Evolutionary conservation across 2,329 filamentous ascomycete species (phyloP).

Genomic region (Dactylellina sp.): DNA sequence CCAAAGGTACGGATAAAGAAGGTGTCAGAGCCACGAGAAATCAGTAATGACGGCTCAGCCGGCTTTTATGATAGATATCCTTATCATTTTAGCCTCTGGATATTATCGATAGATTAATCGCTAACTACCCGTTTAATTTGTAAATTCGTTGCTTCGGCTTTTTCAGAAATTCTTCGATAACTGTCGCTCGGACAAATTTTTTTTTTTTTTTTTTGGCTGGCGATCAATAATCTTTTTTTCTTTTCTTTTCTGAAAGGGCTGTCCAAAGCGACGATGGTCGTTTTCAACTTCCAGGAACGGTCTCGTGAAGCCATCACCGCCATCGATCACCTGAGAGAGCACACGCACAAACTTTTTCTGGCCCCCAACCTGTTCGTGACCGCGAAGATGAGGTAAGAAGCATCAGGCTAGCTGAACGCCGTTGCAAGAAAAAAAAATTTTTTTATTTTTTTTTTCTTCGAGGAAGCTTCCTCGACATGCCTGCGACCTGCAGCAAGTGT

Average conservation of each 20-base stretch:
- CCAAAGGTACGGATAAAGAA: conserved; percentile 42
- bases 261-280: conserved; percentile 44
- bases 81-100: conserved; percentile 35
- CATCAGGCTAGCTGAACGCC: conserved; percentile 45
- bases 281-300: conserved; percentile 56
- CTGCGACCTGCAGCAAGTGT: conserved; percentile 41
- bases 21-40: conserved; percentile 21
- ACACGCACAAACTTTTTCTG: conserved; percentile 50
- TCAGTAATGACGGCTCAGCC: conserved; percentile 31
- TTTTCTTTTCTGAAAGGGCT: conserved; percentile 13
- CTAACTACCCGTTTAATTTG: too few relatives aligned
- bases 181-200: conserved; percentile 26
- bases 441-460: conserved; percentile 20
- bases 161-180: background rate
- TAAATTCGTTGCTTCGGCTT: background rate
- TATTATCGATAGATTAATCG: conserved; percentile 33
- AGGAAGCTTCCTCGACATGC: conserved; percentile 17
- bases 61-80: conserved; percentile 7
- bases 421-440: conserved; percentile 24
- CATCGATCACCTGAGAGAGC: conserved; percentile 53
- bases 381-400: conserved; percentile 24
- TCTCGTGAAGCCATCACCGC: conserved; percentile 56
- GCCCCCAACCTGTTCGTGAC: conserved; percentile 49
- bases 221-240: too few relatives aligned
- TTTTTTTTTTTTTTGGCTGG: conserved; percentile 16